Percentiles rank a stretch among this genome's conserved stretches.
phyloP scores from a whole-genome alignment of 768 basidiomycete species.

The Boletus sensibilis region DNA sequence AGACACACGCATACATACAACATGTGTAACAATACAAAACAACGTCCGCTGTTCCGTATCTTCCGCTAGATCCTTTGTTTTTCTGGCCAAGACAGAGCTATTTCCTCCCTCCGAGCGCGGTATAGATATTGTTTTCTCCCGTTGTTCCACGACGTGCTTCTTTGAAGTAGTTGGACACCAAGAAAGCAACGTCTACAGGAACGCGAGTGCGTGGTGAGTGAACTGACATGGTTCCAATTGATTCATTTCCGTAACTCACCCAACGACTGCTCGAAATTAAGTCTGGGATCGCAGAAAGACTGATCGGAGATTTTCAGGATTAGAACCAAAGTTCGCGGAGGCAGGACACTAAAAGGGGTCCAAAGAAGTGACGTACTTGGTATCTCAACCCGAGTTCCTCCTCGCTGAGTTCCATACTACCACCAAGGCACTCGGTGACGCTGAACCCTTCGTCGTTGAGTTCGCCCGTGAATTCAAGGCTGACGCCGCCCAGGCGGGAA shows the following conservation, averaged over 20 bases:
- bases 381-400: conserved; percentile 89
- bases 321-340: background rate
- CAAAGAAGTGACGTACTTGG: conserved; percentile 48
- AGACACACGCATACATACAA: background rate
- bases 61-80: conserved; percentile 16
- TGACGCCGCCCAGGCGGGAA: conserved; percentile 82
- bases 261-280: conserved; percentile 94
- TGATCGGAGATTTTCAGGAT: conserved; percentile 26
- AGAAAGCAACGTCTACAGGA: conserved; percentile 74
- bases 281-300: conserved; percentile 91
- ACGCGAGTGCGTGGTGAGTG: background rate
- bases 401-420: conserved; percentile 91
- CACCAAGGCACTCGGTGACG: conserved; percentile 96
- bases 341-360: background rate
- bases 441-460: conserved; percentile 87
- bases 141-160: conserved; percentile 50
- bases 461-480: conserved; percentile 91
- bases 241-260: conserved; percentile 47
- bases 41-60: background rate
- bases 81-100: background rate
- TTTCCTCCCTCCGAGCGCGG: conserved; percentile 30
- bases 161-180: conserved; percentile 79
- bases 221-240: background rate
- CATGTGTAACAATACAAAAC: conserved; percentile 8
- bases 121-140: conserved; percentile 27